Evolutionary conservation across 2,329 filamentous ascomycete genomes (phyloP).

Genomic region (Sporothrix humicola): DNA sequence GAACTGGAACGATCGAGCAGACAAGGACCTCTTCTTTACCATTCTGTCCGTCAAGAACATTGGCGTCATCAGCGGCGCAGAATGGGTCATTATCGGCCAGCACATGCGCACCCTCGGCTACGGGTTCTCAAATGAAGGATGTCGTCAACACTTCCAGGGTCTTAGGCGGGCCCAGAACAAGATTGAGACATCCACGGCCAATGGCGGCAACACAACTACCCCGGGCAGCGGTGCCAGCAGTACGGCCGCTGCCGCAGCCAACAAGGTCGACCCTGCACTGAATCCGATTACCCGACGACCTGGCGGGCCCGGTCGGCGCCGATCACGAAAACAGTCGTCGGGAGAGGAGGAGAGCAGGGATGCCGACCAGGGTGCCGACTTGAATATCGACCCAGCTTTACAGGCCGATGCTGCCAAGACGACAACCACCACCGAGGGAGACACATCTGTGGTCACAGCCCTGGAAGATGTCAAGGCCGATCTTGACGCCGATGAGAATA

Average conservation of each 20-base stretch:
- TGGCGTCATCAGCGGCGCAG: conserved; percentile 64
- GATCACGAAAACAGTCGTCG: conserved; percentile 54
- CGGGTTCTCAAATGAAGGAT: conserved; percentile 68
- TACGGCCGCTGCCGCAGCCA: conserved; percentile 39
- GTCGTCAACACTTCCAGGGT: conserved; percentile 67
- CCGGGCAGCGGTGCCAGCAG: background rate
- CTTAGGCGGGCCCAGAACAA: conserved; percentile 62
- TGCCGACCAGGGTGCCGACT: conserved; percentile 27
- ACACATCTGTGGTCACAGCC: background rate
- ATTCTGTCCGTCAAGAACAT: conserved; percentile 68
- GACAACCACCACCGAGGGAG: background rate
- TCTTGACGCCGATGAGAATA: background rate
- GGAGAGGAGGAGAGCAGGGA: conserved; percentile 25
- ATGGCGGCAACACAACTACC: background rate
- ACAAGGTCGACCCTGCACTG: conserved; percentile 56
- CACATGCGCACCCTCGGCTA: conserved; percentile 65
- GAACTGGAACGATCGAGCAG: conserved; percentile 66
- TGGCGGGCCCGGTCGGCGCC: conserved; percentile 59
- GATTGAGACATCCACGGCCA: conserved; percentile 45
- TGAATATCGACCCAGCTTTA: background rate
- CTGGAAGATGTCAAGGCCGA: background rate
- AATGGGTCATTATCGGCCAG: conserved; percentile 68
- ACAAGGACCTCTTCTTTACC: conserved; percentile 68
- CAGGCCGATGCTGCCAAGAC: background rate
- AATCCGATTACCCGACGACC: conserved; percentile 67